Percentiles rank a stretch among this genome's conserved stretches.
Evolutionary conservation across 108 stramenopile genomes (phyloP).

Genomic region (Pseudonitzschia multiseries): DNA sequence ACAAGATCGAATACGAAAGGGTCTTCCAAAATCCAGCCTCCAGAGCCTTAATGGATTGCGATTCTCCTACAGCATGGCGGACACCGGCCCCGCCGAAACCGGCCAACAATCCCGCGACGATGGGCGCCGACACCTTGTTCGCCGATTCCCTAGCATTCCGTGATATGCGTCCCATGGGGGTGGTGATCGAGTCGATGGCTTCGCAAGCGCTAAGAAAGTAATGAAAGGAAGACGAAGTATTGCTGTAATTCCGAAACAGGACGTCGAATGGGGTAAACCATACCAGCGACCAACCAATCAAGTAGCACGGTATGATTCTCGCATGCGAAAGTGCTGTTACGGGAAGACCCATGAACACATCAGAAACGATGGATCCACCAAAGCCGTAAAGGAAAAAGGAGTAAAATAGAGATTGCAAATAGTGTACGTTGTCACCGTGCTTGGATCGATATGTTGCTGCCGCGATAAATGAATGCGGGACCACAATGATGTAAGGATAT

Average conservation of each 20-base stretch:
- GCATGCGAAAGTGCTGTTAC: conserved; percentile 34
- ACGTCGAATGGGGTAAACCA: conserved; percentile 36
- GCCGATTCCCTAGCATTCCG: conserved; percentile 28
- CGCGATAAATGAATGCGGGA: conserved; percentile 35
- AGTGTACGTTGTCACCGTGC: conserved; percentile 18
- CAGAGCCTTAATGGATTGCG: conserved; percentile 4
- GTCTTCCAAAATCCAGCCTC: conserved; percentile 34
- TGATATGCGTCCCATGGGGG: conserved; percentile 36
- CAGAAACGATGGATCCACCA: conserved; percentile 41
- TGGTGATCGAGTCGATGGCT: conserved; percentile 35
- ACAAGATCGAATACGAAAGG: conserved; percentile 29
- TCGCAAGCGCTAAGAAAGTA: conserved; percentile 27
- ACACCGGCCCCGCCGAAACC: conserved; percentile 32
- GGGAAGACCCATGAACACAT: conserved; percentile 37
- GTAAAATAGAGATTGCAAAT: conserved; percentile 19
- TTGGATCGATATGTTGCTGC: conserved; percentile 28
- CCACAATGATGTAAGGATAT: conserved; percentile 32
- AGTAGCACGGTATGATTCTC: conserved; percentile 31
- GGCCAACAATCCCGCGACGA: conserved; percentile 33
- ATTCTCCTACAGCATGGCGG: conserved; percentile 24
- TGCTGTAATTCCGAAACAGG: conserved; percentile 19
- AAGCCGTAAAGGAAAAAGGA: conserved; percentile 38
- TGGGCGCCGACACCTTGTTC: conserved; percentile 37
- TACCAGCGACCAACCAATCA: conserved; percentile 31
- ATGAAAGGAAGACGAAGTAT: conserved; percentile 17